phyloP scores from a whole-genome alignment of 78 protist species.

The Dictyostelium citrinum region DNA sequence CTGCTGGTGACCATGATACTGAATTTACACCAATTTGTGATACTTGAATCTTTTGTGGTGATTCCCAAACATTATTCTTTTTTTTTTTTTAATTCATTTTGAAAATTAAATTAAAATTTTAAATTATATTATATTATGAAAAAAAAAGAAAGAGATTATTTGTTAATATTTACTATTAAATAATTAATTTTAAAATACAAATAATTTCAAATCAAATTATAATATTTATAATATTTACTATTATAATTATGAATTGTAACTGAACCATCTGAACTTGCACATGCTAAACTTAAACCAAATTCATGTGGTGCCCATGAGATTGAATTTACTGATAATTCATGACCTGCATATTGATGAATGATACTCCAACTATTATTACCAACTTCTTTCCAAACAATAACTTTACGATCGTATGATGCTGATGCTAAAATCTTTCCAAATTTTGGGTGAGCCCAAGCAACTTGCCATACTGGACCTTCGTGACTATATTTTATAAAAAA shows the following conservation, averaged over 20 bases:
- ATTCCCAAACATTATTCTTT: conserved; percentile 59
- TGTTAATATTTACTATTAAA: too few species aligned
- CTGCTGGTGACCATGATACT: conserved; percentile 94
- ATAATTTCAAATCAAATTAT: neutral
- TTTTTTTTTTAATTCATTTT: neutral
- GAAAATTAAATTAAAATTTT: too few species aligned
- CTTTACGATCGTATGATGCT: conserved; percentile 95
- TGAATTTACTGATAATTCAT: conserved; percentile 90
- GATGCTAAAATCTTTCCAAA: conserved; percentile 97
- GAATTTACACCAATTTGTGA: conserved; percentile 89
- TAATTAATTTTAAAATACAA: neutral
- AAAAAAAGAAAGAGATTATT: neutral
- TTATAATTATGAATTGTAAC: conserved; percentile 82
- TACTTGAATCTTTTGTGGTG: conserved; percentile 80
- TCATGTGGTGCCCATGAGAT: conserved; percentile 96
- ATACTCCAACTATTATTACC: conserved; percentile 66
- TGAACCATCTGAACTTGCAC: conserved; percentile 91
- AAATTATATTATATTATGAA: neutral
- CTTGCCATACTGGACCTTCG: conserved; percentile 99
- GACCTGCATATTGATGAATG: conserved; percentile 82
- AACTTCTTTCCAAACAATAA: conserved; percentile 95
- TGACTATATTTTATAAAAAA: conserved; percentile 76
- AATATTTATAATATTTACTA: neutral
- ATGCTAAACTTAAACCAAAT: conserved; percentile 85
- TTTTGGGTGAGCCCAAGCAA: conserved; percentile 99